These are phyloP conservation scores for Puccinia novopanici DNA, from an alignment of 1,284 basidiomycete genomes.

Conservation along the genomic window DNA sequence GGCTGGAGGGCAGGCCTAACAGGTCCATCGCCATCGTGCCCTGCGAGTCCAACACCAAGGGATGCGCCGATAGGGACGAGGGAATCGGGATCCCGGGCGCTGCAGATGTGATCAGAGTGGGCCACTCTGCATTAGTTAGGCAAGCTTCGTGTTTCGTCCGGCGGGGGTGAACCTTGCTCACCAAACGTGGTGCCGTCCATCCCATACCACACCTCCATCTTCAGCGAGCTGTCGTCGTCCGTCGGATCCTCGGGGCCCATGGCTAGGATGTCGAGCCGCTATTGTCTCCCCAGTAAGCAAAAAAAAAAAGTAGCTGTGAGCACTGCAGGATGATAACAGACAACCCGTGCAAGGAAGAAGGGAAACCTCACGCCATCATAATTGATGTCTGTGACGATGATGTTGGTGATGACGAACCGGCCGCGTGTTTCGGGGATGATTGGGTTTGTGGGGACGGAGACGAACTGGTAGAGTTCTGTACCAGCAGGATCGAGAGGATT, in stretches of 20 bases:
- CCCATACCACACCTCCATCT: constrained; percentile 43
- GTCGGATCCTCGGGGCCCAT: constrained; percentile 26
- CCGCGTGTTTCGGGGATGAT: constrained; percentile 30
- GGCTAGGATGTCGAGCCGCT: constrained; percentile 31
- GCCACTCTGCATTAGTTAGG: background rate
- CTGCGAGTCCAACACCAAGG: constrained; percentile 80
- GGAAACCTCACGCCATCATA: constrained; percentile 32
- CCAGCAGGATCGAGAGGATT: background rate
- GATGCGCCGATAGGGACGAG: constrained; percentile 72
- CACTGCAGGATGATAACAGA: background rate
- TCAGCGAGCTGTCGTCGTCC: background rate
- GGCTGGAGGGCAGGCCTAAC: constrained; percentile 68
- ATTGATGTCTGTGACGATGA: constrained; percentile 45
- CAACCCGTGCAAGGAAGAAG: background rate
- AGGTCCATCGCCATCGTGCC: constrained; percentile 87
- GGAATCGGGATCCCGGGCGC: constrained; percentile 63
- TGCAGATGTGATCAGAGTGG: background rate
- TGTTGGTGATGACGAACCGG: constrained; percentile 45
- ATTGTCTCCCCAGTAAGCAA: background rate
- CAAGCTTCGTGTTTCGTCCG: background rate
- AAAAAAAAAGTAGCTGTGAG: background rate
- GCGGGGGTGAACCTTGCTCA: background rate
- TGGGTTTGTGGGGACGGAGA: constrained; percentile 27
- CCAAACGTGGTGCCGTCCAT: constrained; percentile 32
- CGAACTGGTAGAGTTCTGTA: constrained; percentile 34